Base-by-base conservation (phyloP, 1,139 yeast genomes). In the Candida gigantensis region DNA sequence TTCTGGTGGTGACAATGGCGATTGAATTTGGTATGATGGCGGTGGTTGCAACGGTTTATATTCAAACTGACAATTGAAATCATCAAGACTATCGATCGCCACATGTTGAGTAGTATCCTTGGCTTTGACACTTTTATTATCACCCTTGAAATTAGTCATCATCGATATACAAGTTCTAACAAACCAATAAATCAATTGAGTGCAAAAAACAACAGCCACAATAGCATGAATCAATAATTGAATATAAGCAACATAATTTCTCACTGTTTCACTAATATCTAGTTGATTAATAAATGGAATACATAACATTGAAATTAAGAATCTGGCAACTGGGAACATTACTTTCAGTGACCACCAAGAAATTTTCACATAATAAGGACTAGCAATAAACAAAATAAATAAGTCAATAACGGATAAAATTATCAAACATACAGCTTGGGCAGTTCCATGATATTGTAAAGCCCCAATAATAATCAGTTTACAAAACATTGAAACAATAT, bases 391-490 rank as follows among this genome's bases (percentile, higher is more conserved):
- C 25, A 74, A 44, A 4, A 60, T 36, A 1, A 60, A 30, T 24
- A 72, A 47, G 32, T 67, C 64, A 3, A 56, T 16, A 15, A 61
- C 42, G 42, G 75, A 76, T 2, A 68, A 24, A 1, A 64, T 46
- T 5, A 72, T 54, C 29, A 76, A 51, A n/a, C 67, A 36, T 2
- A 58, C 43, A 0, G 76, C 71, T 46, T 77, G 82, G 3, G 63
- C 68, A 2, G 58, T 39, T 0, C 81, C 81, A 40, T 57, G 53
- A 4, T 45, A 40, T 42, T 74, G 79, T 17, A 74, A 42, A 18
- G 65, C 51, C 0, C 79, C 78, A 32, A 77, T 60, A 0, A 74
- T 53, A 12, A 71, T 35, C 46, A 69, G 64, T 40, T 65, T 65
- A 3, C 60, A 21, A 1, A 74, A 32, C 5, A 66, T 37, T 4